A percentile compares a stretch with the other conserved stretches of the same genome.
Evolutionary conservation across 192 early-diverging fungal species (phyloP).

Genomic region (Phlyctochytrium bullatum): DNA sequence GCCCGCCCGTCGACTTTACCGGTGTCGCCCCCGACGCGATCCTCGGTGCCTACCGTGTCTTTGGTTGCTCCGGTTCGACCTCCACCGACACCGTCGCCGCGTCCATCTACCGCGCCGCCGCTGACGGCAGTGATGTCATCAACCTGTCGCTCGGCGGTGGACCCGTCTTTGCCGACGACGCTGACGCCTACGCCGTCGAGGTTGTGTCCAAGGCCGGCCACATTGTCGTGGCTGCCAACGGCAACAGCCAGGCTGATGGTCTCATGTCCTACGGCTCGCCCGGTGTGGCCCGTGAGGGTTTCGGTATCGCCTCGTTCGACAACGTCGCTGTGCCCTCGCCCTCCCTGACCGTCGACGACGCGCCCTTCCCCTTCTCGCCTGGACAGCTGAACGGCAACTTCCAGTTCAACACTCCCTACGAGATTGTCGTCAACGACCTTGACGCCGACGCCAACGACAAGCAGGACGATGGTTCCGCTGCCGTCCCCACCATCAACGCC

Average conservation of each 20-base stretch:
- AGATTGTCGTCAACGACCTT: slow-evolving; percentile 7
- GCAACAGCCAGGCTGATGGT: slow-evolving; percentile 71
- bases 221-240: slow-evolving; percentile 59
- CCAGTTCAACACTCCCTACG: background rate
- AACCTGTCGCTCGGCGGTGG: slow-evolving; percentile 77
- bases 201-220: slow-evolving; percentile 37
- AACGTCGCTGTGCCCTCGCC: background rate
- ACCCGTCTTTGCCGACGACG: slow-evolving; percentile 57
- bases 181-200: slow-evolving; percentile 57
- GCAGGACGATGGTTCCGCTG: slow-evolving; percentile 3
- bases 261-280: slow-evolving; percentile 45
- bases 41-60: slow-evolving; percentile 74
- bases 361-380: background rate
- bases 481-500: background rate
- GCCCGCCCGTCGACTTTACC: slow-evolving; percentile 19
- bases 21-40: slow-evolving; percentile 84
- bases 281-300: slow-evolving; percentile 3
- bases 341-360: background rate
- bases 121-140: slow-evolving; percentile 76
- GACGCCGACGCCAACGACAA: background rate
- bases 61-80: slow-evolving; percentile 15
- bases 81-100: slow-evolving; percentile 74
- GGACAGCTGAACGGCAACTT: background rate
- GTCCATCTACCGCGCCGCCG: slow-evolving; percentile 67
- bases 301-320: slow-evolving; percentile 3